A percentile compares a stretch with the other conserved stretches of the same genome.
Conservation (phyloP, 345 rosid species). For the Luvunga scandens region DNA sequence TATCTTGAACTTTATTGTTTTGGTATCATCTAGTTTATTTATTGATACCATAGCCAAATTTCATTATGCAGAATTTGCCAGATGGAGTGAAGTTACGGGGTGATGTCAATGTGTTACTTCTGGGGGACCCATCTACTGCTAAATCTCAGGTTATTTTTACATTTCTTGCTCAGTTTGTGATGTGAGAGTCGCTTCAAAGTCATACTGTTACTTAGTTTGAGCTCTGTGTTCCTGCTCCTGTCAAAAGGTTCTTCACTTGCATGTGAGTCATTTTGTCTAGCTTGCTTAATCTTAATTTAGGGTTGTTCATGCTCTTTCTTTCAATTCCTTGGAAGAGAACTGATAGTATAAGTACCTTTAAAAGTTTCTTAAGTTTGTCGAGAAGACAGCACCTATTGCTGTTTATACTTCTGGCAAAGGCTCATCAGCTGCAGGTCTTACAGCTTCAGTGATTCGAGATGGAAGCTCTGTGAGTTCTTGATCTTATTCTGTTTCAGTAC, state of each 20-base stretch:
- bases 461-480: conserved; percentile 64
- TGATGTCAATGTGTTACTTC: conserved; percentile 87
- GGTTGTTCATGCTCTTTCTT: neutral
- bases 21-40: neutral
- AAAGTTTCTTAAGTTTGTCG: conserved; percentile 93
- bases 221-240: neutral
- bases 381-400: conserved; percentile 96
- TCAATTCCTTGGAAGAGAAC: neutral
- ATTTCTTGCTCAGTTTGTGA: neutral
- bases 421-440: conserved; percentile 98
- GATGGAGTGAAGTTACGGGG: conserved; percentile 96
- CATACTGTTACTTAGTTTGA: neutral
- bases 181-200: neutral
- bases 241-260: neutral
- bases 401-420: conserved; percentile 98
- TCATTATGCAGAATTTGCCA: conserved; percentile 56
- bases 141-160: conserved; percentile 74
- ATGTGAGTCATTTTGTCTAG: neutral
- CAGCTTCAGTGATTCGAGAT: conserved; percentile 94
- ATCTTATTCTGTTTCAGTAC: conserved; percentile 2
- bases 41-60: conserved; percentile 11
- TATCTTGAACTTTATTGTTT: conserved; percentile 8
- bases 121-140: conserved; percentile 97
- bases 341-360: conserved; percentile 24
- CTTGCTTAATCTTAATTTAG: neutral